Percentiles rank a stretch among this genome's conserved stretches.
phyloP scores from a whole-genome alignment of 2,329 filamentous ascomycete genomes.

The Rugonectria rugulosa region DNA sequence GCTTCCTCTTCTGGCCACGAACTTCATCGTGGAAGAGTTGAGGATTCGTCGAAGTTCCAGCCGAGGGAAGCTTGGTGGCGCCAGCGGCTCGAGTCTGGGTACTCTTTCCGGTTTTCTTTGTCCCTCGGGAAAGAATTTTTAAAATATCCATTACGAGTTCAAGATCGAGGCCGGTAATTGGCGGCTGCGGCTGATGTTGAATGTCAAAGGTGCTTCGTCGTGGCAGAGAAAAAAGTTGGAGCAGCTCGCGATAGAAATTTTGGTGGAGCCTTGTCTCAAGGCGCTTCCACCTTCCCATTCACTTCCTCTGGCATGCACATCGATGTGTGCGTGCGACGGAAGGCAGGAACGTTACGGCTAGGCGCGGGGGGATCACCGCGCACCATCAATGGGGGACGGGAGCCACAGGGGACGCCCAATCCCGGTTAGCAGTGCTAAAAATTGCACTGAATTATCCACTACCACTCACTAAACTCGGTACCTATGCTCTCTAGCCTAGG shows the following conservation, averaged over 20 bases:
- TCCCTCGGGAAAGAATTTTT: slow-evolving; percentile 75
- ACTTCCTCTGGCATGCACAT: too few relatives aligned
- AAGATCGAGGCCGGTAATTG: slow-evolving; percentile 12
- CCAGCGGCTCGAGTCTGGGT: slow-evolving; percentile 40
- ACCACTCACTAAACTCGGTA: not conserved
- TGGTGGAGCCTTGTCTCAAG: slow-evolving; percentile 28
- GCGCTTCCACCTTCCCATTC: not conserved
- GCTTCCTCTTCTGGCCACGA: slow-evolving; percentile 63
- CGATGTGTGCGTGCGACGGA: too few relatives aligned
- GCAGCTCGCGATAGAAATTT: slow-evolving; percentile 35
- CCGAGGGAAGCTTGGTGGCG: slow-evolving; percentile 65
- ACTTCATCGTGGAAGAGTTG: slow-evolving; percentile 72
- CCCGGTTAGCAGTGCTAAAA: slow-evolving; percentile 14
- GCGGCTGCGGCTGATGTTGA: slow-evolving; percentile 9
- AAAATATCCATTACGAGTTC: slow-evolving; percentile 67
- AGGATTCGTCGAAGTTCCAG: slow-evolving; percentile 69
- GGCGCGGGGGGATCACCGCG: slow-evolving; percentile 28
- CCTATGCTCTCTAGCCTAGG: too few relatives aligned
- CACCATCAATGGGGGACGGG: slow-evolving; percentile 14
- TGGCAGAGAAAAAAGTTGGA: slow-evolving; percentile 26
- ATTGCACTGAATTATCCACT: not conserved
- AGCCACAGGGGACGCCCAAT: not conserved
- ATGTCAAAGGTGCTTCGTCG: slow-evolving; percentile 1
- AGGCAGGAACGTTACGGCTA: slow-evolving; percentile 11
- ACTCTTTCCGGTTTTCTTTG: slow-evolving; percentile 60